Evolutionary conservation across 805 yeast species (phyloP), one percentile per base, ranked within the genome.

Genomic region (Kluyveromyces aestuarii): DNA sequence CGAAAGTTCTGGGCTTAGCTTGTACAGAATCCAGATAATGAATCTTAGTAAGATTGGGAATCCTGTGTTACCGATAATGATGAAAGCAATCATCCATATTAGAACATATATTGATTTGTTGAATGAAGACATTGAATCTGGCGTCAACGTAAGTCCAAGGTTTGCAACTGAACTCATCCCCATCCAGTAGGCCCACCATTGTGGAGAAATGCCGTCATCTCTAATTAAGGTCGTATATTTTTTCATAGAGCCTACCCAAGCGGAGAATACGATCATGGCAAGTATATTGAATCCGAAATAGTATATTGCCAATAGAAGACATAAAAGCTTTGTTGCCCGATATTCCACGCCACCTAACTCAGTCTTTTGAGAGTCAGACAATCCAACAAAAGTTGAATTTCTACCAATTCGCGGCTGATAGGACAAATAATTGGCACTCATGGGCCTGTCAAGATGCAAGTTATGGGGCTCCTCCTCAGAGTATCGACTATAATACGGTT

Each of bases 341-440:
- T 93, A 93, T 61, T 93, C 99, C 14, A 93, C 96, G 45, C 99
- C 99, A 37, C 99, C 99, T 37, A 93, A 69, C 63, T 93, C 99
- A 50, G 86, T 95, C 59, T 87, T 89, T 64, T 93, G 98, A 21
- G 76, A 82, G 37, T 81, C 87, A 2, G 87, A 80, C 40, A 93
- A 66, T 14, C 84, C 84, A 2, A 88, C 84, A 71, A 93, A 93
- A 0, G 90, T 83, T 0, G 98, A 91, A 66, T 93, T 93, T 64
- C 97, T 77, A 10, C 96, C 98, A 36, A 93, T 76, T 0, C 93
- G 86, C 2, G 98, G 97, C 33, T 76, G 77, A 87, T 95, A 89
- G 0, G 97, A 89, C 21, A 91, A 70, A 57, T 90, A 93, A 50
- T 77, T 79, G 0, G 82, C 69, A 30, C 81, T 77, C 74, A 75